These are phyloP conservation scores for Yarrowia sp. DNA, from an alignment of 805 yeast genomes.

Conservation along the genomic window DNA sequence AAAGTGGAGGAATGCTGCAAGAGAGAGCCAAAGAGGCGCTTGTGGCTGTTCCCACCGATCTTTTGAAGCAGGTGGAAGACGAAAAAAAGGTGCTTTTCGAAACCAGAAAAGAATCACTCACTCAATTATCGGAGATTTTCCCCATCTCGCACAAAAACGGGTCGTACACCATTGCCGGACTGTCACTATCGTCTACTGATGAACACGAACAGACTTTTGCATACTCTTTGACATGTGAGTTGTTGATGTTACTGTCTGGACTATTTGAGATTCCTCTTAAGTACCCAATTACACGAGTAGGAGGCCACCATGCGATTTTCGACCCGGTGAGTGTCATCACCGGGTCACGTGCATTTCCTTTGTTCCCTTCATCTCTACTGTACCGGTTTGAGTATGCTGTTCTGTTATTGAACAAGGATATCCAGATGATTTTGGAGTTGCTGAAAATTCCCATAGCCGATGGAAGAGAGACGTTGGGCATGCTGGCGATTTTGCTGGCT, in stretches of 20 bases:
- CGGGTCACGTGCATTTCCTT: conserved; percentile 14
- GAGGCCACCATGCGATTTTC: conserved; percentile 6
- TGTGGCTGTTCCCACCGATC: neutral
- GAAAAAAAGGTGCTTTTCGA: neutral
- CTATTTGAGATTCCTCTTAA: conserved; percentile 12
- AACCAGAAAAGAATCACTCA: neutral
- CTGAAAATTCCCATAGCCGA: conserved; percentile 21
- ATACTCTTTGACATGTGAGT: conserved; percentile 22
- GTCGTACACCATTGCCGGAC: conserved; percentile 2
- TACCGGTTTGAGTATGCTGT: conserved; percentile 23
- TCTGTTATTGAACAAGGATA: conserved; percentile 17
- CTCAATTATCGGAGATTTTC: neutral
- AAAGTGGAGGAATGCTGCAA: conserved; percentile 8
- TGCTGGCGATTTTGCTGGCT: conserved; percentile 21
- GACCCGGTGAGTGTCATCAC: conserved; percentile 24
- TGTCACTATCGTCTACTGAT: neutral
- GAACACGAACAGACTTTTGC: conserved; percentile 26
- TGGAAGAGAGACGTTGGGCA: conserved; percentile 18
- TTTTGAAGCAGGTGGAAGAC: neutral
- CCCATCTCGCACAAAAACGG: conserved; percentile 3
- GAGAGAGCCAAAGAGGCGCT: neutral
- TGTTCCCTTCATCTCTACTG: conserved; percentile 15
- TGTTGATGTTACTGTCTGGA: conserved; percentile 12
- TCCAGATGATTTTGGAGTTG: conserved; percentile 21
- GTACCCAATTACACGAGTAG: conserved; percentile 15